Percentiles rank a stretch among this genome's conserved stretches.
Evolutionary conservation across 768 basidiomycete genomes (phyloP).

Genomic region (Fomitopsis serialis): DNA sequence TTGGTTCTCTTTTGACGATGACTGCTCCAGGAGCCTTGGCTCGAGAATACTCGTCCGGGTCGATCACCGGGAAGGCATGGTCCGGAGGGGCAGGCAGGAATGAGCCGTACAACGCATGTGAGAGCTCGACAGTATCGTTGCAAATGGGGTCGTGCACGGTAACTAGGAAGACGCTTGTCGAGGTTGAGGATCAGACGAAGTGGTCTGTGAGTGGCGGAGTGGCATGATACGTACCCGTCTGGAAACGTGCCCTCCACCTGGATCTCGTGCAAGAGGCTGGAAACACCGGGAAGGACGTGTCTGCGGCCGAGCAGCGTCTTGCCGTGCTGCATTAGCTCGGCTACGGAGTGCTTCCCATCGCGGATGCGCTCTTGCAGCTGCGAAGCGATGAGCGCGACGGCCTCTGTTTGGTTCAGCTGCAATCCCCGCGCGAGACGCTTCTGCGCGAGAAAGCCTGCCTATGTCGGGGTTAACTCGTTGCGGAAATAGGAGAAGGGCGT

Average conservation of each 20-base stretch:
- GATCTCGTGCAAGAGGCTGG: slow-evolving; percentile 72
- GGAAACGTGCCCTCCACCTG: slow-evolving; percentile 92
- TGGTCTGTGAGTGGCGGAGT: background rate
- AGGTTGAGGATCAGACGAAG: too few relatives aligned
- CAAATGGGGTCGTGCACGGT: slow-evolving; percentile 95
- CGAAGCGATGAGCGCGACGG: slow-evolving; percentile 84
- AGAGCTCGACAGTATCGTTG: slow-evolving; percentile 71
- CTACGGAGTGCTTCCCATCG: slow-evolving; percentile 82
- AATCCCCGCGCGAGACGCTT: slow-evolving; percentile 93
- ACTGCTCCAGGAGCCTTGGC: slow-evolving; percentile 72
- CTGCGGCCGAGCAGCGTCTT: slow-evolving; percentile 82
- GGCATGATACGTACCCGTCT: slow-evolving; percentile 56
- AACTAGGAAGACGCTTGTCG: slow-evolving; percentile 80
- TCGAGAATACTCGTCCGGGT: slow-evolving; percentile 43
- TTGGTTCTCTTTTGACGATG: slow-evolving; percentile 55
- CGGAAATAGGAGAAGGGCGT: slow-evolving; percentile 9
- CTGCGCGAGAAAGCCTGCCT: slow-evolving; percentile 89
- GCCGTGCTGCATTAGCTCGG: slow-evolving; percentile 91
- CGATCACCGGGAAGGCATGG: slow-evolving; percentile 54
- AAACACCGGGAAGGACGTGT: slow-evolving; percentile 84
- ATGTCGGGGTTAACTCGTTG: background rate
- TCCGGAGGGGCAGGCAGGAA: slow-evolving; percentile 79
- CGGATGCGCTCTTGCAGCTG: slow-evolving; percentile 92
- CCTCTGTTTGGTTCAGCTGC: slow-evolving; percentile 81
- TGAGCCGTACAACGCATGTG: slow-evolving; percentile 88